These are phyloP conservation scores for Sphaerulina vaccinii DNA, from an alignment of 2,329 filamentous ascomycete species.

Conservation along the genomic window DNA sequence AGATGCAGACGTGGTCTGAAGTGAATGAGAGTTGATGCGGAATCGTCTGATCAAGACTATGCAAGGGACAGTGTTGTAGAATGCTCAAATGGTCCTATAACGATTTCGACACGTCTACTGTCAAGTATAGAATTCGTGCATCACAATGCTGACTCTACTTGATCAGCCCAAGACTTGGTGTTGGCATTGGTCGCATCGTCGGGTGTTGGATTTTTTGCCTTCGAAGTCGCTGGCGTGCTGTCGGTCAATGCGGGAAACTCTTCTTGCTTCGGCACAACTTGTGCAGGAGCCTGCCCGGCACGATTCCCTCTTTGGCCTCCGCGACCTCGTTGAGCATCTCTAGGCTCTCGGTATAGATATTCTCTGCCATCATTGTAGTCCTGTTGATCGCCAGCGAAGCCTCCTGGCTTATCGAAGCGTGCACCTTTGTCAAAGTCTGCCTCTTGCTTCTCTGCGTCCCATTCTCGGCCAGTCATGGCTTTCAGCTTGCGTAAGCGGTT, in stretches of 20 bases:
- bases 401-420: constrained; percentile 30
- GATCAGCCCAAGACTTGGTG: constrained; percentile 46
- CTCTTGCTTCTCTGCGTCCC: constrained; percentile 62
- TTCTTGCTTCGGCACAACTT: constrained; percentile 39
- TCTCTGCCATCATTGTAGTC: constrained; percentile 37
- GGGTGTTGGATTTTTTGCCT: constrained; percentile 1
- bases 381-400: constrained; percentile 32
- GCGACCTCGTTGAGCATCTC: constrained; percentile 21
- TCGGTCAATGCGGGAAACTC: constrained; percentile 47
- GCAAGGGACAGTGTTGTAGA: too few relatives aligned
- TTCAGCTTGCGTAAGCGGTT: constrained; percentile 60
- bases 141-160: constrained; percentile 38
- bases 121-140: not conserved
- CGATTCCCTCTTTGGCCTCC: constrained; percentile 23
- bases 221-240: constrained; percentile 3
- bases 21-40: too few relatives aligned
- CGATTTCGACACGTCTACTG: not conserved
- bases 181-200: constrained; percentile 17
- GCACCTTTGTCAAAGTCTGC: constrained; percentile 46
- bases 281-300: constrained; percentile 20
- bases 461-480: constrained; percentile 58
- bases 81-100: too few relatives aligned
- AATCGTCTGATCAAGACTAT: too few relatives aligned
- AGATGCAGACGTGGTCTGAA: too few relatives aligned
- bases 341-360: constrained; percentile 36